These are phyloP conservation scores for Heritiera fomes DNA, from an alignment of 345 rosid genomes.

Conservation along the genomic window DNA sequence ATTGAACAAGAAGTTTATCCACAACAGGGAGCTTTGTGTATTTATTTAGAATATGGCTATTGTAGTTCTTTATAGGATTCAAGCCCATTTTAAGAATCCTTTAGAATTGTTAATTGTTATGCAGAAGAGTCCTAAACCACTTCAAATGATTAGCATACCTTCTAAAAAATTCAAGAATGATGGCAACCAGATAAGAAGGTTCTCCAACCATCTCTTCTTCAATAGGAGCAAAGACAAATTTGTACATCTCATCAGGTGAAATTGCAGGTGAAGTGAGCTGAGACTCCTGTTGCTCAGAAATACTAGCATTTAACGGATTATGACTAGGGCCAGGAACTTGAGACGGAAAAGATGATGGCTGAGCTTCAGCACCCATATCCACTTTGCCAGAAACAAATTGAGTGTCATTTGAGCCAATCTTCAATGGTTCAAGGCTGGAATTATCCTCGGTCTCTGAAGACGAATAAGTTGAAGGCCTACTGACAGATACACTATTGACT, in stretches of 20 bases:
- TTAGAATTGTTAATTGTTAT: not conserved
- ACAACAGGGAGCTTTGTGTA: not conserved
- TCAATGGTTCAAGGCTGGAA: slow-evolving; percentile 35
- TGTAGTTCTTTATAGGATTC: not conserved
- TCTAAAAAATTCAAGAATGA: slow-evolving; percentile 82
- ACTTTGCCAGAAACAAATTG: slow-evolving; percentile 32
- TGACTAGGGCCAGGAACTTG: slow-evolving; percentile 43
- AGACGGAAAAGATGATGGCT: slow-evolving; percentile 36
- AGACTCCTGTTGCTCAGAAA: slow-evolving; percentile 60
- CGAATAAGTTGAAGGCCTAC: slow-evolving; percentile 41
- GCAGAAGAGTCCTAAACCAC: slow-evolving; percentile 7
- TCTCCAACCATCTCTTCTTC: slow-evolving; percentile 90
- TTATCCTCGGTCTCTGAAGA: slow-evolving; percentile 57
- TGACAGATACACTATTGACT: slow-evolving; percentile 36
- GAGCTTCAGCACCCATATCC: slow-evolving; percentile 39
- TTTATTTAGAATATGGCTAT: not conserved
- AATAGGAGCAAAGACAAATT: slow-evolving; percentile 75
- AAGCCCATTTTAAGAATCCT: slow-evolving; percentile 14
- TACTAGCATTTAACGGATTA: slow-evolving; percentile 49
- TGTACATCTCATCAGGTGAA: slow-evolving; percentile 94
- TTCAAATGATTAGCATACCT: slow-evolving; percentile 48
- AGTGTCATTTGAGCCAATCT: slow-evolving; percentile 36
- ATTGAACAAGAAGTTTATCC: not conserved
- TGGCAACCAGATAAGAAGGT: slow-evolving; percentile 78
- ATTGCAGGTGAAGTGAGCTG: slow-evolving; percentile 77